phyloP scores from a whole-genome alignment of 805 yeast genomes.

The Cyberlindnera subsufficiens region DNA sequence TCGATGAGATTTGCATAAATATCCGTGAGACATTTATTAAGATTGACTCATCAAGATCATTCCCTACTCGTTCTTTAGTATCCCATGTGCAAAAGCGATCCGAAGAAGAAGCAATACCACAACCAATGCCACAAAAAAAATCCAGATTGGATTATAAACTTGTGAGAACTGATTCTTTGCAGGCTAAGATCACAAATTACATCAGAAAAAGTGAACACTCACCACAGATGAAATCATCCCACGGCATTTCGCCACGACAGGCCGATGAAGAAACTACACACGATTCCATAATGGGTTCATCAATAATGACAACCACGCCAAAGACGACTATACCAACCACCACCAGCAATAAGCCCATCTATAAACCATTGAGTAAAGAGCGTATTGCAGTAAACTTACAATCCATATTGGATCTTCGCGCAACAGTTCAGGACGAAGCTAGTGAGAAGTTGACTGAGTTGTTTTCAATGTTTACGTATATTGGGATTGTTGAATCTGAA shows the following conservation, averaged over 20 bases:
- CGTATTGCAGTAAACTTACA: conserved; percentile 43
- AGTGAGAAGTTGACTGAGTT: conserved; percentile 57
- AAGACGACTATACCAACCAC: not conserved
- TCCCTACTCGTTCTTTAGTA: conserved; percentile 55
- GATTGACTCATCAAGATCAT: conserved; percentile 64
- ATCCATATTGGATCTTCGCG: conserved; percentile 53
- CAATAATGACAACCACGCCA: not conserved
- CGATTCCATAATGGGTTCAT: not conserved
- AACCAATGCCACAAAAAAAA: conserved; percentile 12
- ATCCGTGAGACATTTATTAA: conserved; percentile 46
- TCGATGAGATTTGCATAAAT: conserved; percentile 46
- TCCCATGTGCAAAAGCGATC: conserved; percentile 26
- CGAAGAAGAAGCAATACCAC: conserved; percentile 3
- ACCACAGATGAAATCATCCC: not conserved
- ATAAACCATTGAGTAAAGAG: conserved; percentile 13
- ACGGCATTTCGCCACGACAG: not conserved
- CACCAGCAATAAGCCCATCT: not conserved
- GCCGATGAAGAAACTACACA: not conserved
- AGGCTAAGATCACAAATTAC: conserved; percentile 43
- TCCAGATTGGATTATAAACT: conserved; percentile 55
- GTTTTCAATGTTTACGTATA: conserved; percentile 63
- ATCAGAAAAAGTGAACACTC: conserved; percentile 1
- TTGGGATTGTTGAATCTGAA: conserved; percentile 75
- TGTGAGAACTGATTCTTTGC: conserved; percentile 68
- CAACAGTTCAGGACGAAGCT: conserved; percentile 38